phyloP scores from a whole-genome alignment of 306 rosid genomes.

The Styphnolobium japonicum region DNA sequence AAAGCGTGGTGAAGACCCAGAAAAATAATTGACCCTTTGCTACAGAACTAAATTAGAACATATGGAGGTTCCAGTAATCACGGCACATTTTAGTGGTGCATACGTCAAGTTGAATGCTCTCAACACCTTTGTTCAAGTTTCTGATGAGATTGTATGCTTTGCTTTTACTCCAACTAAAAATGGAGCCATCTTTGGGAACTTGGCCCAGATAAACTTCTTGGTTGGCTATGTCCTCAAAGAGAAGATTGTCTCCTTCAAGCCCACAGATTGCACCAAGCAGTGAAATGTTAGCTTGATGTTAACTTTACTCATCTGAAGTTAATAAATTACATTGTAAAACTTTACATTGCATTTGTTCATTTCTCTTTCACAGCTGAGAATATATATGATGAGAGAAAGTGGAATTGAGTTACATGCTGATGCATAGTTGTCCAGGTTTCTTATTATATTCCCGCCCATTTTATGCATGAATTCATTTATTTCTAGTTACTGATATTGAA shows the following conservation, averaged over 20 bases:
- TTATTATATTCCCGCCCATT: no score
- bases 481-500: no score
- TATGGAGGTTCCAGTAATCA: conserved; percentile 16
- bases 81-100: conserved; percentile 40
- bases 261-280: conserved; percentile 24
- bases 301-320: no score
- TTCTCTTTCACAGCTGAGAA: no score
- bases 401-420: no score
- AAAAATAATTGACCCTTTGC: neutral
- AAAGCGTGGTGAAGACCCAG: neutral
- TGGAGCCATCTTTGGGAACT: conserved; percentile 42
- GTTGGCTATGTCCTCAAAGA: conserved; percentile 51
- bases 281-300: neutral
- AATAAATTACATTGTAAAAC: no score
- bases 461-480: no score
- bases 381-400: no score
- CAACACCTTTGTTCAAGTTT: conserved; percentile 35
- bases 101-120: conserved; percentile 25
- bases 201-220: conserved; percentile 47
- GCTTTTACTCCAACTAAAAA: neutral
- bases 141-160: conserved; percentile 30
- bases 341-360: no score
- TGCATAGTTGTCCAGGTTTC: no score
- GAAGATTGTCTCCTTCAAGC: conserved; percentile 43
- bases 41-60: conserved; percentile 13